Base-by-base conservation (phyloP, 2,329 filamentous ascomycete genomes). In the Claviceps cyperi region DNA sequence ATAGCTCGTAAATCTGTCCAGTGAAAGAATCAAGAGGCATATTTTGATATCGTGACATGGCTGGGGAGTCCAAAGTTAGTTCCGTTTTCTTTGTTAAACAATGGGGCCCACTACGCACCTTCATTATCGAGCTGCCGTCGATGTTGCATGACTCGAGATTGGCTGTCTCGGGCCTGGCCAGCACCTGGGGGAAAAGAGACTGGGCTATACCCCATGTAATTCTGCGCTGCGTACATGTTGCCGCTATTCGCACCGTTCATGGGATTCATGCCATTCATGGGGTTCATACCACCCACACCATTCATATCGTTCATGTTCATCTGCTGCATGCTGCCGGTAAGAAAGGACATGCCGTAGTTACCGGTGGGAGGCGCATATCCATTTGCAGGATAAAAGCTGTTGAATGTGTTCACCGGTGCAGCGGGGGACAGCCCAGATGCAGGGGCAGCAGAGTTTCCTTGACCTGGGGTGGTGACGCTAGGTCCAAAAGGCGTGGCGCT, bases 1-100 rank as follows among this genome's bases (percentile, higher is more conserved):
- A 97, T 37, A 96, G 73, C 47, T 81, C 77, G 66, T 95, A 94
- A 60, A 98, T 87, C 59, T 89, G 84, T 46, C 89, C 87, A 37
- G 77, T 75, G 59, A 92, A 83, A 36, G 83, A 78, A 63, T 95
- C 87, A 21, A 97, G 73, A 14, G 86, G 80, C 61, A 86, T 78
- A 63, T 92, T 91, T 58, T 85, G 80, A 68, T 87, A 96, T 53
- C 88, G 85, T 59, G 84, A 85, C 72, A 86, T 85, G 57, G 72
- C 78, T 81, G 24, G 50, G 14, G 3, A 39, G 15, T 9, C 41
- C 28, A 47, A 19, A 21, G 37, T 72, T 58, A 72, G 67, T 46
- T 37, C 13, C 9, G 17, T n/a, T 24, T 6, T 22, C 22, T 41
- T 43, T 15, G 11, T 19, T 1, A 15, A 11, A 38, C 5, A 41